These are phyloP conservation scores for Yamadazyma conglobata DNA, from an alignment of 1,139 yeast species.

Conservation along the genomic window DNA sequence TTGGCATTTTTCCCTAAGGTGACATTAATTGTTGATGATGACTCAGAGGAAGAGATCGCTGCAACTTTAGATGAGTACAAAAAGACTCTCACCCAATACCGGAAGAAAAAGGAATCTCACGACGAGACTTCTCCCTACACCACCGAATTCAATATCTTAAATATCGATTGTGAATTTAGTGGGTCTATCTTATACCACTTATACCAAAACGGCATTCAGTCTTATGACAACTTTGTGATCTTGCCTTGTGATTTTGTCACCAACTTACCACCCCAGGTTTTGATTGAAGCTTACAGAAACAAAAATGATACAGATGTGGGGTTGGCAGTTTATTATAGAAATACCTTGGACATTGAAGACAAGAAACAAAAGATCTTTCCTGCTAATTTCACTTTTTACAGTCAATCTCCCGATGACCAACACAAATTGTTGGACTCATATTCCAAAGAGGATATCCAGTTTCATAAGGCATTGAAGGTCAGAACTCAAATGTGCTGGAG, in stretches of 20 bases:
- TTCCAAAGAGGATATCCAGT: conserved; percentile 59
- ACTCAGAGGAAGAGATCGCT: conserved; percentile 23
- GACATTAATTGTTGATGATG: conserved; percentile 34
- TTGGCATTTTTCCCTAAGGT: conserved; percentile 69
- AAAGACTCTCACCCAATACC: conserved; percentile 8
- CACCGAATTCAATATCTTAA: conserved; percentile 36
- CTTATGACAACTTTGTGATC: conserved; percentile 56
- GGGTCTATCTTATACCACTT: conserved; percentile 60
- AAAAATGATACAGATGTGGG: conserved; percentile 65
- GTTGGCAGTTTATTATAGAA: conserved; percentile 67
- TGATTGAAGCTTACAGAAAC: conserved; percentile 80
- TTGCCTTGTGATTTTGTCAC: conserved; percentile 94
- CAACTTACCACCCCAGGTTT: conserved; percentile 83
- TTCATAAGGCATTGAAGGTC: conserved; percentile 66
- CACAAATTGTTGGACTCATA: conserved; percentile 68
- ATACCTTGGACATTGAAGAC: conserved; percentile 71
- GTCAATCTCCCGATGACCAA: conserved; percentile 41
- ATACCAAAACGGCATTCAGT: conserved; percentile 33
- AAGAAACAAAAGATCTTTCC: conserved; percentile 58
- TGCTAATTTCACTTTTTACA: conserved; percentile 46
- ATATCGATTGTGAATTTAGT: conserved; percentile 45
- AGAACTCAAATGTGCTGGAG: conserved; percentile 91
- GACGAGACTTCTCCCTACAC: conserved; percentile 12
- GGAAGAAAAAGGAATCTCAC: conserved; percentile 5
- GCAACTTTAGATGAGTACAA: conserved; percentile 51